These are phyloP conservation scores for Emergomyces pasteurianus DNA, from an alignment of 2,329 filamentous ascomycete genomes.

Conservation along the genomic window DNA sequence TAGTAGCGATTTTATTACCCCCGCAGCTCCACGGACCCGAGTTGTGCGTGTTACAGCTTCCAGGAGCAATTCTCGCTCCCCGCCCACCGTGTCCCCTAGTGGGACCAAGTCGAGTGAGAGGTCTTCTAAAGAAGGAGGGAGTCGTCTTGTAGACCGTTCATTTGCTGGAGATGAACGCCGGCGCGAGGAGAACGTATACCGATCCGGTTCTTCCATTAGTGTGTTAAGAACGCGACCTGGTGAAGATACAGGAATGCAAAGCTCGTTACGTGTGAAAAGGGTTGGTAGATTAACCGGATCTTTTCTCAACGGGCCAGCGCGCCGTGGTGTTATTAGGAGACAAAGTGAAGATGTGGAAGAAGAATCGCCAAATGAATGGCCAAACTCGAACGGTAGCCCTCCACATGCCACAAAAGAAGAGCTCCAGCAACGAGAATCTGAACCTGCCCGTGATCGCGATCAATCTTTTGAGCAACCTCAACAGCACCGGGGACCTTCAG, in stretches of 20 bases:
- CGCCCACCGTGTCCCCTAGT: slow-evolving; percentile 27
- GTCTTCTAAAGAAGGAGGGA: slow-evolving; percentile 16
- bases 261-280: slow-evolving; percentile 66
- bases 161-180: slow-evolving; percentile 22
- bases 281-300: slow-evolving; percentile 63
- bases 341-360: slow-evolving; percentile 54
- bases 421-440: neutral
- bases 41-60: slow-evolving; percentile 32
- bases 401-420: slow-evolving; percentile 13
- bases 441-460: slow-evolving; percentile 2
- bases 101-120: slow-evolving; percentile 21
- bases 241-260: slow-evolving; percentile 55
- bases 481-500: slow-evolving; percentile 13
- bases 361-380: slow-evolving; percentile 5
- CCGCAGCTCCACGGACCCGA: slow-evolving; percentile 33
- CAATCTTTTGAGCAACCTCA: slow-evolving; percentile 6
- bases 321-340: slow-evolving; percentile 52
- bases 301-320: slow-evolving; percentile 68
- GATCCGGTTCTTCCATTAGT: slow-evolving; percentile 23
- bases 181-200: slow-evolving; percentile 22
- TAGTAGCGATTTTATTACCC: slow-evolving; percentile 33
- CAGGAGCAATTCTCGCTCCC: slow-evolving; percentile 30
- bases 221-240: slow-evolving; percentile 36
- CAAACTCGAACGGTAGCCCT: slow-evolving; percentile 23
- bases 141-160: slow-evolving; percentile 22